phyloP scores from a whole-genome alignment of 2,329 filamentous ascomycete genomes.

The Dendryphion nanum region DNA sequence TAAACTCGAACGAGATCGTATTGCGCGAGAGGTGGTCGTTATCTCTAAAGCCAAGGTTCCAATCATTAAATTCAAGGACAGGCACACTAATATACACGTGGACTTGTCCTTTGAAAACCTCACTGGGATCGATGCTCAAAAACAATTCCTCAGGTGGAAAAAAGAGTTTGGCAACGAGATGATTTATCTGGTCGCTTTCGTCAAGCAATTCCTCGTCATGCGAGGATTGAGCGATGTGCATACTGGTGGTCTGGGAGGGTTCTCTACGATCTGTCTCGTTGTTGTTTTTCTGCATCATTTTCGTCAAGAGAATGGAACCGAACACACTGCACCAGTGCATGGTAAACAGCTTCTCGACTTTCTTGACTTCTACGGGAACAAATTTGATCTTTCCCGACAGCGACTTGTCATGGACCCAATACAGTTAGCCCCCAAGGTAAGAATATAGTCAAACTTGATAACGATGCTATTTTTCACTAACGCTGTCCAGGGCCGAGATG shows the following conservation, averaged over 20 bases:
- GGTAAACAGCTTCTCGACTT: slow-evolving; percentile 84
- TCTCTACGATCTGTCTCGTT: slow-evolving; percentile 90
- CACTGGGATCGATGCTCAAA: slow-evolving; percentile 74
- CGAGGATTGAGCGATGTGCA: slow-evolving; percentile 88
- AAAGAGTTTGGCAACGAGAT: slow-evolving; percentile 70
- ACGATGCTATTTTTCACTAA: slow-evolving; percentile 8
- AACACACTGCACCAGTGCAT: slow-evolving; percentile 70
- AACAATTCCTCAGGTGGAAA: slow-evolving; percentile 81
- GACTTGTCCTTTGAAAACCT: slow-evolving; percentile 95
- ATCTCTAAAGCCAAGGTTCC: slow-evolving; percentile 81
- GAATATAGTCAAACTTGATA: slow-evolving; percentile 16
- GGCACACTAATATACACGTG: slow-evolving; percentile 73
- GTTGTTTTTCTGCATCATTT: slow-evolving; percentile 80
- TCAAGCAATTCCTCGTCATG: slow-evolving; percentile 93
- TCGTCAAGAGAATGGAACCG: slow-evolving; percentile 29
- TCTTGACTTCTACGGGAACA: slow-evolving; percentile 82
- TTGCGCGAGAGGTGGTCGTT: slow-evolving; percentile 63
- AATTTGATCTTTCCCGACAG: slow-evolving; percentile 67
- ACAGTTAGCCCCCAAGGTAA: slow-evolving; percentile 73
- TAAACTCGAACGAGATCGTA: slow-evolving; percentile 54
- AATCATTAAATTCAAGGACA: slow-evolving; percentile 86
- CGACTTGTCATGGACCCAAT: slow-evolving; percentile 74
- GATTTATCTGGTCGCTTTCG: slow-evolving; percentile 78
- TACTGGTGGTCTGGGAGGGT: slow-evolving; percentile 87
- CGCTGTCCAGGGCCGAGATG: slow-evolving; percentile 13